Evolutionary conservation across 768 basidiomycete species (phyloP).

Genomic region (Dentipellis fragilis): DNA sequence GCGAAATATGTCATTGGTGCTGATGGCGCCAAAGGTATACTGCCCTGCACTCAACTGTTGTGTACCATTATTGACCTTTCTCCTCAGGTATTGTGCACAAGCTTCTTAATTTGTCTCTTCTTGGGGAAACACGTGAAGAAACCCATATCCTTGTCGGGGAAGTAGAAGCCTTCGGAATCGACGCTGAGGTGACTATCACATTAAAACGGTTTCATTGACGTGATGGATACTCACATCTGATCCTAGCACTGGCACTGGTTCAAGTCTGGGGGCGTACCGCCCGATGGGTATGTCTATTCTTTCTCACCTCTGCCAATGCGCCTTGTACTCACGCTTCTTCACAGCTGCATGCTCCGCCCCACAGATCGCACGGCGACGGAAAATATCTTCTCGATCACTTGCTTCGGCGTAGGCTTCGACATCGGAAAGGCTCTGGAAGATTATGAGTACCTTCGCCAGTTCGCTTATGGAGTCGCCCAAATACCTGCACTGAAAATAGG

Average conservation of each 20-base stretch:
- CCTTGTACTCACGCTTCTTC: not conserved
- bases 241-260: not conserved
- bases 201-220: no score
- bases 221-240: no score
- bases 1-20: slow-evolving; percentile 3
- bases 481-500: not conserved
- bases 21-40: not conserved
- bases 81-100: not conserved
- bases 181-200: not conserved
- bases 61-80: not conserved
- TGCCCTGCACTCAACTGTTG: no score
- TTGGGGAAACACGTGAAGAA: not conserved
- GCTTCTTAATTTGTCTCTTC: not conserved
- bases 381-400: not conserved
- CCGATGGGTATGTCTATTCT: not conserved
- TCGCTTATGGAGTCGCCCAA: not conserved
- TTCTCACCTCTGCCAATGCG: not conserved
- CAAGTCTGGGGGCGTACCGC: not conserved
- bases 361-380: not conserved
- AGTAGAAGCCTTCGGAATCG: not conserved
- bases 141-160: slow-evolving; percentile 1
- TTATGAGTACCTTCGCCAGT: not conserved
- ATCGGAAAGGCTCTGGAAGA: not conserved
- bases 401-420: not conserved
- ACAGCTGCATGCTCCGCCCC: not conserved